Percentiles rank a stretch among this genome's conserved stretches.
Conservation (phyloP, 345 rosid species). For the Limnanthes douglasii region DNA sequence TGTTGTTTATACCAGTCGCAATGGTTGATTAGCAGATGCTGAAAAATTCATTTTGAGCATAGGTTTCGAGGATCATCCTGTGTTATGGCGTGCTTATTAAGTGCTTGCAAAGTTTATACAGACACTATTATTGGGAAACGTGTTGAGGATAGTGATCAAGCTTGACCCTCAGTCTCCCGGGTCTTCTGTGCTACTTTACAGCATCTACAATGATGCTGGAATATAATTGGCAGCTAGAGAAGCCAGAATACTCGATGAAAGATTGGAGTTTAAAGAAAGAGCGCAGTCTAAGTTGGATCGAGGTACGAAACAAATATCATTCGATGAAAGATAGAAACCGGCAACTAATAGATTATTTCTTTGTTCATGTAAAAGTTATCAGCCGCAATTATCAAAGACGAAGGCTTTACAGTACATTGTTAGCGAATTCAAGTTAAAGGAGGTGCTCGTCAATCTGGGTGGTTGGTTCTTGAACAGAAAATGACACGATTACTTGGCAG, state of each 20-base stretch:
- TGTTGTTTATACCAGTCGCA: constrained; percentile 31
- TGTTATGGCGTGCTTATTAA: constrained; percentile 38
- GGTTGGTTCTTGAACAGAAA: too few relatives aligned
- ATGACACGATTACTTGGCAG: too few relatives aligned
- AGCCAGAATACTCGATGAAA: constrained; percentile 24
- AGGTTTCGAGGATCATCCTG: constrained; percentile 23
- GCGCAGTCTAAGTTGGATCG: constrained; percentile 36
- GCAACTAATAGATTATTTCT: too few relatives aligned
- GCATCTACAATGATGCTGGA: constrained; percentile 25
- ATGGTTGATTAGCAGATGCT: constrained; percentile 28
- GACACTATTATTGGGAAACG: constrained; percentile 16
- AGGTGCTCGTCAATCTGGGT: too few relatives aligned
- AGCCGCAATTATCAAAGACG: too few relatives aligned
- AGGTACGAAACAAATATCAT: constrained; percentile 17
- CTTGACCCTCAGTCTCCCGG: constrained; percentile 31
- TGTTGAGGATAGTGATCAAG: constrained; percentile 28
- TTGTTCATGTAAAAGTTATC: too few relatives aligned
- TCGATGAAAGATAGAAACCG: too few relatives aligned
- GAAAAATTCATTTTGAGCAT: constrained; percentile 23
- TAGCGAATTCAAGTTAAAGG: too few relatives aligned
- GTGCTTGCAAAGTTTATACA: constrained; percentile 31
- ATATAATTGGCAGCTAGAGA: constrained; percentile 14
- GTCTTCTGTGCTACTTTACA: constrained; percentile 28
- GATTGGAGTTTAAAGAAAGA: constrained; percentile 29
- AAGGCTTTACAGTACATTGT: too few relatives aligned